A percentile compares a stretch with the other conserved stretches of the same genome.
These are phyloP conservation scores for Pogostemon cablin DNA, from an alignment of 257 asterid species.

Conservation along the genomic window DNA sequence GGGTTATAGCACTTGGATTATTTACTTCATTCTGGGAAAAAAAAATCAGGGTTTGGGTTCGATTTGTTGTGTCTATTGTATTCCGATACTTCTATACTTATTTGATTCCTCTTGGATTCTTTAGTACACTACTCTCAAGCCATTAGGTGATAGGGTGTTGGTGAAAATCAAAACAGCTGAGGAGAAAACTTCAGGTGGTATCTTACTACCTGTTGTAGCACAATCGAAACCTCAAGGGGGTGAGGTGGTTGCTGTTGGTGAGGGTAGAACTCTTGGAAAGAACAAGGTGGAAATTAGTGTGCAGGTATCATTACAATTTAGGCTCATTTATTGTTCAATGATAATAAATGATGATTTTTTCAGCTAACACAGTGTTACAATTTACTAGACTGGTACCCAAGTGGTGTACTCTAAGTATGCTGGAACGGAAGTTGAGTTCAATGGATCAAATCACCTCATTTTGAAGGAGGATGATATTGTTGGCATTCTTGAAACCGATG, in stretches of 20 bases:
- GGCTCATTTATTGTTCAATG: neutral
- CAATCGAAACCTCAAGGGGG: slow-evolving; percentile 86
- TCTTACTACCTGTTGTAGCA: slow-evolving; percentile 72
- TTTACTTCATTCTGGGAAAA: neutral
- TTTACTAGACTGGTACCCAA: slow-evolving; percentile 71
- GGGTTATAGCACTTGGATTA: neutral
- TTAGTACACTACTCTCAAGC: slow-evolving; percentile 93
- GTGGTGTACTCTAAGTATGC: slow-evolving; percentile 92
- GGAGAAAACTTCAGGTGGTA: slow-evolving; percentile 91
- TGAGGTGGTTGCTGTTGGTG: slow-evolving; percentile 94
- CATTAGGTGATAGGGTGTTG: slow-evolving; percentile 90
- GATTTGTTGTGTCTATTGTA: neutral
- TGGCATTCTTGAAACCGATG: slow-evolving; percentile 86
- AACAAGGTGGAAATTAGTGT: slow-evolving; percentile 73
- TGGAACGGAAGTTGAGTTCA: slow-evolving; percentile 94
- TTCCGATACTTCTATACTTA: slow-evolving; percentile 4
- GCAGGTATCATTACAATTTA: slow-evolving; percentile 48
- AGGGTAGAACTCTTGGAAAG: slow-evolving; percentile 84
- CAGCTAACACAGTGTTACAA: slow-evolving; percentile 15
- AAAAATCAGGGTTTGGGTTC: neutral
- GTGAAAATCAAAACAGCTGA: slow-evolving; percentile 78
- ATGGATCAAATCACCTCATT: slow-evolving; percentile 78
- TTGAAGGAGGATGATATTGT: slow-evolving; percentile 95
- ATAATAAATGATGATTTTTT: neutral
- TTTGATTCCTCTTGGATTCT: slow-evolving; percentile 16